Conservation (phyloP, 495 filamentous ascomycete species). For the Parachaetomium inaequale region DNA sequence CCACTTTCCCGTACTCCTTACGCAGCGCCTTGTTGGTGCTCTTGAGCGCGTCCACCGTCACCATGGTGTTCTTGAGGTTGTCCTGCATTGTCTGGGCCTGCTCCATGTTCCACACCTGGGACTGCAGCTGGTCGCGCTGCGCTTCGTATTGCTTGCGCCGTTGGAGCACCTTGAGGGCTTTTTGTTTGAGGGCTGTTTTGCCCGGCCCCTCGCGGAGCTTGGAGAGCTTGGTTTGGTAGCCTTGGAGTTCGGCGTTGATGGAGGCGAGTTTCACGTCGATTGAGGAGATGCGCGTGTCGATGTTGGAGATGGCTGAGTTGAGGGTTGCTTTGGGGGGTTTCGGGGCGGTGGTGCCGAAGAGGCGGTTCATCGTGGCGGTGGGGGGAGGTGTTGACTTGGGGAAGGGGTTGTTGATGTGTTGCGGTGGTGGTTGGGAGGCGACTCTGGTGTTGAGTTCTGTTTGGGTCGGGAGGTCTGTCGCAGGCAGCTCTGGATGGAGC, state of each 20-base stretch:
- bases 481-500: no score
- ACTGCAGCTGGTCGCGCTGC: conserved; percentile 91
- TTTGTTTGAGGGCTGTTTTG: conserved; percentile 87
- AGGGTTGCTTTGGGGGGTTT: conserved; percentile 90
- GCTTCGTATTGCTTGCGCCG: conserved; percentile 94
- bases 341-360: conserved; percentile 81
- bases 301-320: conserved; percentile 77
- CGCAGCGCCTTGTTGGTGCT: conserved; percentile 87
- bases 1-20: conserved; percentile 95
- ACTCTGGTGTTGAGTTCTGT: no score
- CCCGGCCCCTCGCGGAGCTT: conserved; percentile 97
- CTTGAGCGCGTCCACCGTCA: conserved; percentile 96
- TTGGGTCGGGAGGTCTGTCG: no score
- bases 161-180: conserved; percentile 92
- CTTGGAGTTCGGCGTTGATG: conserved; percentile 83
- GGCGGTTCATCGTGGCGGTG: conserved; percentile 72
- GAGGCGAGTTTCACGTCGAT: conserved; percentile 94
- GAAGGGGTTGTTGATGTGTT: not conserved
- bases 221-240: conserved; percentile 80
- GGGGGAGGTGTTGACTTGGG: no score
- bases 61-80: conserved; percentile 98
- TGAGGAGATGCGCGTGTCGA: conserved; percentile 81
- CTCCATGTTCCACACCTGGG: conserved; percentile 99
- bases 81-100: conserved; percentile 99
- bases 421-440: not conserved